A percentile compares a stretch with the other conserved stretches of the same genome.
Conservation (phyloP, 768 basidiomycete species). For the Panaeolus papilionaceus region DNA sequence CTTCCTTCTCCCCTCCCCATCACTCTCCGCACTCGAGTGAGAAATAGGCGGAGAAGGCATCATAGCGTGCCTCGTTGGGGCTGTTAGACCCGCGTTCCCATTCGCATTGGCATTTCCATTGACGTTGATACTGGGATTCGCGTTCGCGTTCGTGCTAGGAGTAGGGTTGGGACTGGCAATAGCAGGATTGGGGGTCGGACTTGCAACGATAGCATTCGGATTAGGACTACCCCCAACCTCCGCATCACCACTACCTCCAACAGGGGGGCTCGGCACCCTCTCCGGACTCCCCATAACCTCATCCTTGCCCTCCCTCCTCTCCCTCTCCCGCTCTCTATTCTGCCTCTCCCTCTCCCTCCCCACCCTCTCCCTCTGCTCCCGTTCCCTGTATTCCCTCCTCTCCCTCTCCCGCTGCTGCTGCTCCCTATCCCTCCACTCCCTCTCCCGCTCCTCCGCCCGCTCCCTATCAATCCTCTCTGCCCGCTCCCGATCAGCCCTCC, state of each 20-base stretch:
- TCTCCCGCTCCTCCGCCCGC: neutral
- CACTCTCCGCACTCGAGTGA: conserved; percentile 11
- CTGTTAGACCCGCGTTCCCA: neutral
- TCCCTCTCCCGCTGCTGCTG: neutral
- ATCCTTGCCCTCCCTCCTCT: neutral
- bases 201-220: too few relatives aligned
- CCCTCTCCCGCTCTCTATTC: neutral
- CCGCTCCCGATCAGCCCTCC: neutral
- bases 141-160: too few relatives aligned
- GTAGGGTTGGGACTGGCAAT: neutral
- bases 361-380: neutral
- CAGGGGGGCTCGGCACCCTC: too few relatives aligned
- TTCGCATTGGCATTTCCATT: too few relatives aligned
- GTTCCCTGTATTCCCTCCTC: neutral
- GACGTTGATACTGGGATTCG: too few relatives aligned
- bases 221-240: too few relatives aligned
- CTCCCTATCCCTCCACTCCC: neutral
- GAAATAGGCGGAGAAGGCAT: conserved; percentile 9
- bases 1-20: conserved; percentile 8
- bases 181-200: neutral
- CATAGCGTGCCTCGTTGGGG: neutral
- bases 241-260: too few relatives aligned
- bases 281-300: too few relatives aligned
- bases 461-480: neutral
- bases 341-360: neutral